Evolutionary conservation across 441 rosid genomes (phyloP).

Genomic region (Dalechampia spathulata): DNA sequence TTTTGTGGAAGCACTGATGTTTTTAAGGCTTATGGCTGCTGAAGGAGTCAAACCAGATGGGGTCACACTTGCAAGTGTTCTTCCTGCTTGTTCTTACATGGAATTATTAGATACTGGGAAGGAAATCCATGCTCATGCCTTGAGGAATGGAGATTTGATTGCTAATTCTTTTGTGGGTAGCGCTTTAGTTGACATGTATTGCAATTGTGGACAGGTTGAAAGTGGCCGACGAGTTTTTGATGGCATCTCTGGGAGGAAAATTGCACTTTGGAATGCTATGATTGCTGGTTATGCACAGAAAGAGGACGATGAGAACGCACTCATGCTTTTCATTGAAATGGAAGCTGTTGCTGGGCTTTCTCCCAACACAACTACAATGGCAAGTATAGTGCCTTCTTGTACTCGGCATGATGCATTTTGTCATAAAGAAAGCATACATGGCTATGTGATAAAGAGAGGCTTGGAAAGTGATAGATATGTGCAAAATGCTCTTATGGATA

Average conservation of each 20-base stretch:
- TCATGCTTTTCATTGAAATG: conserved; percentile 64
- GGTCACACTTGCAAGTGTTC: conserved; percentile 72
- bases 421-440: conserved; percentile 64
- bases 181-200: conserved; percentile 91
- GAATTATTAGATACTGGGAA: conserved; percentile 51
- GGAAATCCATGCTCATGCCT: conserved; percentile 75
- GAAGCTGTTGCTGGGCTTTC: conserved; percentile 41
- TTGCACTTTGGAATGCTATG: conserved; percentile 88
- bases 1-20: conserved; percentile 48
- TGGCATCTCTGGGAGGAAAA: conserved; percentile 33
- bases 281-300: conserved; percentile 80
- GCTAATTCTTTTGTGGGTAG: conserved; percentile 79
- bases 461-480: conserved; percentile 54
- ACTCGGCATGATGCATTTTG: conserved; percentile 48
- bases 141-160: conserved; percentile 47
- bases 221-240: conserved; percentile 60
- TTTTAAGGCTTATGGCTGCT: conserved; percentile 45
- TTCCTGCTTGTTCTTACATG: conserved; percentile 78
- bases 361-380: conserved; percentile 81
- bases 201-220: conserved; percentile 57
- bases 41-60: conserved; percentile 65
- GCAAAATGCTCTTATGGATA: conserved; percentile 77
- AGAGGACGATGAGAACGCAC: conserved; percentile 56
- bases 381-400: conserved; percentile 66
- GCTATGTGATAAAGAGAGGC: conserved; percentile 58